phyloP scores from a whole-genome alignment of 1,284 basidiomycete genomes.

The Fomitiporia mediterranea region DNA sequence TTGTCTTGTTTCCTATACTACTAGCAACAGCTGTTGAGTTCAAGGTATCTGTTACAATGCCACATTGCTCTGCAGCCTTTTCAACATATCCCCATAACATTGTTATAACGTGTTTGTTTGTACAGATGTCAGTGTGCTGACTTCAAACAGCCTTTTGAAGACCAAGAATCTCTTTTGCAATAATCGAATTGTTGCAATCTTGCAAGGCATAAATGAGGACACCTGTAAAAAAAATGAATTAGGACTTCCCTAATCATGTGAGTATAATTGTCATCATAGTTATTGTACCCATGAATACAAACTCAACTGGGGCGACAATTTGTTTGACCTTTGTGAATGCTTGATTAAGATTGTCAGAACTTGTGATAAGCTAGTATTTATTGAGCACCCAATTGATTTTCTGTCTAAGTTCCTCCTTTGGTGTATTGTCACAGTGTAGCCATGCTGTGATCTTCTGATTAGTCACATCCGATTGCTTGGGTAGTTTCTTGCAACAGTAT shows the following conservation, averaged over 20 bases:
- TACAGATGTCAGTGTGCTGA: slow-evolving; percentile 54
- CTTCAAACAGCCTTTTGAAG: slow-evolving; percentile 51
- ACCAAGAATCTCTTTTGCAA: slow-evolving; percentile 46
- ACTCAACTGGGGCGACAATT: slow-evolving; percentile 63
- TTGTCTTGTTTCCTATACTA: slow-evolving; percentile 23
- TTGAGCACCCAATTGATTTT: slow-evolving; percentile 45
- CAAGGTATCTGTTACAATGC: neutral
- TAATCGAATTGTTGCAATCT: slow-evolving; percentile 34
- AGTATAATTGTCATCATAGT: neutral
- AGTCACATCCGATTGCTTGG: slow-evolving; percentile 45
- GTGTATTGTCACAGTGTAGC: slow-evolving; percentile 44
- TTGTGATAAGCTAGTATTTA: slow-evolving; percentile 51
- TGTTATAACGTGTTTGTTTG: slow-evolving; percentile 48
- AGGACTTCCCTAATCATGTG: no score
- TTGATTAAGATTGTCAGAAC: slow-evolving; percentile 32
- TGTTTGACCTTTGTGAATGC: slow-evolving; percentile 49
- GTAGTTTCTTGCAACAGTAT: slow-evolving; percentile 54
- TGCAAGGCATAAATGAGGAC: slow-evolving; percentile 34
- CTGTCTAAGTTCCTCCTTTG: slow-evolving; percentile 41
- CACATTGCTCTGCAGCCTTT: neutral
- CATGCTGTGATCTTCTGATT: slow-evolving; percentile 53
- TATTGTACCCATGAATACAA: slow-evolving; percentile 57
- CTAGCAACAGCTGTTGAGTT: neutral
- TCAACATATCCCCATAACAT: slow-evolving; percentile 53
- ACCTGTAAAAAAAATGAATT: slow-evolving; percentile 37